Conservation (phyloP, 2,329 filamentous ascomycete species). For the Diaporthe caulivora region DNA sequence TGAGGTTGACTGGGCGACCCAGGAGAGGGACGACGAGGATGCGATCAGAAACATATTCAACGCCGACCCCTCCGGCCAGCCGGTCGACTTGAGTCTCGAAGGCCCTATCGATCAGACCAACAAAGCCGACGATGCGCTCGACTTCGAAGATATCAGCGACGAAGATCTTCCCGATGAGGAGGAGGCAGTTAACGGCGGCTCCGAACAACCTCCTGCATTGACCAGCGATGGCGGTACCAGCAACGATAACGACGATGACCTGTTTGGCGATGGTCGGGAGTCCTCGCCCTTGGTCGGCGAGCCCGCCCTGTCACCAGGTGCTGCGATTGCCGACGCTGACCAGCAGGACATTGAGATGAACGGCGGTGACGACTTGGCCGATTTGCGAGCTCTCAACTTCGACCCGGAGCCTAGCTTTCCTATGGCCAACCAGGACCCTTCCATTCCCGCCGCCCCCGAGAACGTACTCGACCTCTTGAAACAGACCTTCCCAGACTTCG, state of each 20-base stretch:
- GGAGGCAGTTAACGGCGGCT: slow-evolving; percentile 50
- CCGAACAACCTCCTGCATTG: slow-evolving; percentile 64
- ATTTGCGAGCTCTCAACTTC: slow-evolving; percentile 57
- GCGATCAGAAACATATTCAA: slow-evolving; percentile 59
- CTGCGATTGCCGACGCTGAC: slow-evolving; percentile 51
- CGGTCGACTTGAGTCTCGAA: slow-evolving; percentile 58
- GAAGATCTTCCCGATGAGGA: slow-evolving; percentile 90
- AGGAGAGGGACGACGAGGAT: slow-evolving; percentile 63
- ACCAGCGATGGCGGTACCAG: slow-evolving; percentile 72
- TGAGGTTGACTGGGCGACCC: slow-evolving; percentile 55
- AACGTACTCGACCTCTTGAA: slow-evolving; percentile 82
- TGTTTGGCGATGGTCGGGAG: slow-evolving; percentile 73
- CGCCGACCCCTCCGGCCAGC: slow-evolving; percentile 49
- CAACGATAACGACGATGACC: slow-evolving; percentile 70
- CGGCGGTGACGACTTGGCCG: slow-evolving; percentile 52
- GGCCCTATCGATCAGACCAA: slow-evolving; percentile 72
- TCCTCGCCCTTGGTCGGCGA: slow-evolving; percentile 61
- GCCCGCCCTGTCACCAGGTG: slow-evolving; percentile 58
- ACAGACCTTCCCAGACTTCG: slow-evolving; percentile 84
- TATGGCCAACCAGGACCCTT: slow-evolving; percentile 68
- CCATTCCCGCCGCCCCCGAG: slow-evolving; percentile 77
- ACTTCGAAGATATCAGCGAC: slow-evolving; percentile 90
- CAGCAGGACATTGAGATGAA: slow-evolving; percentile 47
- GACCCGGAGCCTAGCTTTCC: slow-evolving; percentile 56
- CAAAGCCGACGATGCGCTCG: slow-evolving; percentile 92